Base-by-base conservation (phyloP, 768 basidiomycete genomes). In the Lactifluus pinguis region DNA sequence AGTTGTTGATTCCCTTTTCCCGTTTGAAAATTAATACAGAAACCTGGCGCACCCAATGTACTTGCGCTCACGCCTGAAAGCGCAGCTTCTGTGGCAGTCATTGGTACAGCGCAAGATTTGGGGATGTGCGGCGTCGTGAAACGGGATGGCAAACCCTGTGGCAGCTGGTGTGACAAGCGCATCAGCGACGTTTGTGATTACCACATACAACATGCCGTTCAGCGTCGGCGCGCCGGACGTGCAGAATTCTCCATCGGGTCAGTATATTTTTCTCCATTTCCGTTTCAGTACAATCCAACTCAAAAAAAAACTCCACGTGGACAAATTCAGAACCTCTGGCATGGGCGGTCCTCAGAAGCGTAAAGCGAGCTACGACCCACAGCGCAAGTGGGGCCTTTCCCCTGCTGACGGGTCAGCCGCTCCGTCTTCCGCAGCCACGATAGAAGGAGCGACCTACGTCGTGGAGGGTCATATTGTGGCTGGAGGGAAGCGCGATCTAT, bases 101-200 rank as follows among this genome's bases (percentile, higher is more conserved):
- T 99, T 51, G 95, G 97, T 1, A 81, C 85, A n/a, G 80, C 92
- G 13, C 80, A 80, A 30, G 94, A 99, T 70, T 80, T 98, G 1
- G 92, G 94, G 0, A 84, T 85, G 76, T 99, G 97, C 68, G 76
- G 74, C 3, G 93, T 88, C 10, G 68, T 77, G 49, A 89, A 87
- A 69, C 80, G 81, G 55, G 92, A 95, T 60, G 92, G 93, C 1
- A 86, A 86, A 53, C 67, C 77, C 2, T 98, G 97, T 66, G 84
- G 84, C 9, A 80, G 84, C 56, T 98, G 95, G 95, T 91, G 85
- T 53, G 95, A 99, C 74, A 92, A 86, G 65, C 85, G 93, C 32
- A 80, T 89, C 67, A 80, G 83, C 70, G 86, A 89, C 19, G 85
- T 89, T 3, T 99, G 97, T 72, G 95, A 98, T 47, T 99, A 83